These are phyloP conservation scores for Auxenochlorella protothecoides DNA, from an alignment of 139 green algal genomes.

Conservation along the genomic window DNA sequence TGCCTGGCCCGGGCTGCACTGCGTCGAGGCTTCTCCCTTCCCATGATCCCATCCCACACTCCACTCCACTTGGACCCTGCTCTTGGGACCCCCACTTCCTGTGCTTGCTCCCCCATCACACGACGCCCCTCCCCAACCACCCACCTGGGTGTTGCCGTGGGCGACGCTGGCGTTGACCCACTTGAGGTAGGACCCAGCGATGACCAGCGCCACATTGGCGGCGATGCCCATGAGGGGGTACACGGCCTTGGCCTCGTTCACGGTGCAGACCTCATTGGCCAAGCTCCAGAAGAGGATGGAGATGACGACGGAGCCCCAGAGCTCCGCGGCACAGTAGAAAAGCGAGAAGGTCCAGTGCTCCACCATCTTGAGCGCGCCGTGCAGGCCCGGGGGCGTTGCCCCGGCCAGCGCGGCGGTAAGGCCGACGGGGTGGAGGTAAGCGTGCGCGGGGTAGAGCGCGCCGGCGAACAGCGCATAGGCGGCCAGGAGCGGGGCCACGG, in stretches of 20 bases:
- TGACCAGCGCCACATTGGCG: slow-evolving; percentile 65
- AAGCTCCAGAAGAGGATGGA: slow-evolving; percentile 73
- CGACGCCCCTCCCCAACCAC: neutral
- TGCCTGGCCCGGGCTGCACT: too few relatives aligned
- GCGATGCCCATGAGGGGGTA: slow-evolving; percentile 79
- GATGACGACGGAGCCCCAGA: slow-evolving; percentile 80
- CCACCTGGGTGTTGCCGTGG: slow-evolving; percentile 13
- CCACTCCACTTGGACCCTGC: too few relatives aligned
- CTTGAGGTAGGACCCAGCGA: slow-evolving; percentile 47
- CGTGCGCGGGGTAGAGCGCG: slow-evolving; percentile 57
- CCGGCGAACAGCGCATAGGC: slow-evolving; percentile 67
- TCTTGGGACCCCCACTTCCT: too few relatives aligned
- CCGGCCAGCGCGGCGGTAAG: slow-evolving; percentile 27
- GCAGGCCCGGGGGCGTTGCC: slow-evolving; percentile 46
- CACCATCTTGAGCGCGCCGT: slow-evolving; percentile 57
- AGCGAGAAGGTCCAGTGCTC: slow-evolving; percentile 76
- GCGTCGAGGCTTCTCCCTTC: too few relatives aligned
- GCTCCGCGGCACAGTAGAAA: slow-evolving; percentile 75
- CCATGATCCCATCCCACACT: too few relatives aligned
- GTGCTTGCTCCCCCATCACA: too few relatives aligned
- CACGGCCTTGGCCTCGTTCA: slow-evolving; percentile 45
- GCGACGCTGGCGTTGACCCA: slow-evolving; percentile 30
- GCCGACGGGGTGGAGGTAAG: slow-evolving; percentile 53
- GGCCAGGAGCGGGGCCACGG: slow-evolving; percentile 48
- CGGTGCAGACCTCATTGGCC: slow-evolving; percentile 48